Evolutionary conservation across 768 basidiomycete genomes (phyloP).

Genomic region (Leccinellum rugosiceps): DNA sequence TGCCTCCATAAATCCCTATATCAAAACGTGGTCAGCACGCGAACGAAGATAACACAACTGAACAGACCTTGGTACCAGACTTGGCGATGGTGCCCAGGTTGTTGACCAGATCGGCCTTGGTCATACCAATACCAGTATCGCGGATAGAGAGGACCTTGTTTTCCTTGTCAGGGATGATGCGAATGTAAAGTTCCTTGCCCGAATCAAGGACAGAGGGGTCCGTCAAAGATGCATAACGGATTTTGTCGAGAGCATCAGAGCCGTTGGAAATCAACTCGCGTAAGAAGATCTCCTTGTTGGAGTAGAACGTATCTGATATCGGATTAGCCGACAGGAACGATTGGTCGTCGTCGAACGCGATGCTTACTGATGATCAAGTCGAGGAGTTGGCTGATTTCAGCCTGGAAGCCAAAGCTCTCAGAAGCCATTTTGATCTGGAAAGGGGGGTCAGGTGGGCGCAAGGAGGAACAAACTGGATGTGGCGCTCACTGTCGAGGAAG

Average conservation of each 20-base stretch:
- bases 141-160: slow-evolving; percentile 87
- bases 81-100: slow-evolving; percentile 96
- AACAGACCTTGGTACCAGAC: slow-evolving; percentile 82
- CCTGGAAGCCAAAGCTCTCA: slow-evolving; percentile 95
- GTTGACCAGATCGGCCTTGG: slow-evolving; percentile 99
- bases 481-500: slow-evolving; percentile 15
- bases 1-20: slow-evolving; percentile 98
- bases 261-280: slow-evolving; percentile 96
- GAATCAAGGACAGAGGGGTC: slow-evolving; percentile 87
- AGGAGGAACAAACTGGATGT: neutral
- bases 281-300: slow-evolving; percentile 99
- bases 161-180: slow-evolving; percentile 94
- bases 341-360: neutral
- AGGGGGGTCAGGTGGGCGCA: slow-evolving; percentile 9
- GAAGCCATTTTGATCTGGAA: slow-evolving; percentile 53
- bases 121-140: slow-evolving; percentile 99
- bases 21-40: slow-evolving; percentile 8
- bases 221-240: slow-evolving; percentile 94
- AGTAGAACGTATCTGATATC: slow-evolving; percentile 93
- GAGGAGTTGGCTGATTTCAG: slow-evolving; percentile 97
- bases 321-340: slow-evolving; percentile 2
- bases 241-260: slow-evolving; percentile 99
- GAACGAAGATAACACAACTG: neutral
- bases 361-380: slow-evolving; percentile 96
- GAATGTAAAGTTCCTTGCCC: slow-evolving; percentile 91